Base-by-base conservation (phyloP, 306 rosid species). In the Fragaria iinumae region DNA sequence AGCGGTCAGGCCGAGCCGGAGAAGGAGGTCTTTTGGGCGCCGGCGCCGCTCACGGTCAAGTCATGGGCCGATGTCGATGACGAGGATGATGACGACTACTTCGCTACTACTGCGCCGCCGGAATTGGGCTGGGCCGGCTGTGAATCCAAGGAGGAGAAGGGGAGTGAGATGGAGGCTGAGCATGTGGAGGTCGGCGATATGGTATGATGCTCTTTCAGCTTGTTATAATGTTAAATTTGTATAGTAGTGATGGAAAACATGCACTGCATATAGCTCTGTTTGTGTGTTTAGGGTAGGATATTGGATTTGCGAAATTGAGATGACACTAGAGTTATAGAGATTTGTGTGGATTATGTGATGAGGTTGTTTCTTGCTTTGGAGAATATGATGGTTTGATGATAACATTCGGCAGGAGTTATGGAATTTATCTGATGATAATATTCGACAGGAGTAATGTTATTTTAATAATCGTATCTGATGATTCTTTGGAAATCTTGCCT, bases 41-140 rank as follows among this genome's bases (percentile, higher is more conserved):
- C 96, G 18, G 86, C 96, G 2, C 91, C 91, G 13, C 83, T 91
- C 32, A 84, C 80, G 1, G 80, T 62, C 2, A 84, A 84, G 77
- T 87, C 91, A 0, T 91, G 96, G 96, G 96, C 93, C 3, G 96
- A 91, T 77, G 93, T 89, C 0, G 96, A 91, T 1, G 96, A 91
- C 13, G 96, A 91, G 5, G 93, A 89, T 1, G 94, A 90, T 0
- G 96, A 91, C 48, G 96, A 91, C 39, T 91, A 89, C 50, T 91
- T 81, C 41, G 90, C 89, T 59, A 87, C 90, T 81, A 69, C 91
- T 1, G 91, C 87, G 17, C 96, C 91, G 53, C 96, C 83, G 44
- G 75, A 85, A 12, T 45, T 86, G 57, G 85, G 71, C 52, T 90
- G 93, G 93, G 77, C 77, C 4, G 82, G 81, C 2, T 27, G 81